Conservation (phyloP, 345 rosid genomes). For the Euphorbia peplus region DNA sequence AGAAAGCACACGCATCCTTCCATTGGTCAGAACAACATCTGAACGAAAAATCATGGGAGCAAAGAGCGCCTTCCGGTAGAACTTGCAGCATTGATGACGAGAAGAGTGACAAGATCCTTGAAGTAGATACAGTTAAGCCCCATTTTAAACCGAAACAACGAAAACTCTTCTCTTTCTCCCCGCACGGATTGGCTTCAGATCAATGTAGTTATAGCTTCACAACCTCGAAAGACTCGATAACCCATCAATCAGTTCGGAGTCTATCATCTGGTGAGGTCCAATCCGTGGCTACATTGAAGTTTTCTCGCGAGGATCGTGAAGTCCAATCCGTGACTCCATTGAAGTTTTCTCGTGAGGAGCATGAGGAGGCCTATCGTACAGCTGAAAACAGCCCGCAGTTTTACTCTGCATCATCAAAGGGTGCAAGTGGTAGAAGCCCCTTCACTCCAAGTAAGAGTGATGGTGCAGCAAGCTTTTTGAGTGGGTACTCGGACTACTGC, state of each 20-base stretch:
- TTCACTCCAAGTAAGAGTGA: constrained; percentile 68
- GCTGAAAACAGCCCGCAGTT: constrained; percentile 78
- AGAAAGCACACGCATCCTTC: constrained; percentile 25
- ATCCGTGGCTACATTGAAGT: constrained; percentile 37
- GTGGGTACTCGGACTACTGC: constrained; percentile 51
- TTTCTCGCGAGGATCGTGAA: constrained; percentile 37
- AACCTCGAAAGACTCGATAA: constrained; percentile 51
- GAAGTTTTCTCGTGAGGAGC: constrained; percentile 36
- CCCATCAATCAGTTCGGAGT: constrained; percentile 42
- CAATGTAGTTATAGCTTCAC: constrained; percentile 40
- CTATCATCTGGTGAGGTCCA: constrained; percentile 58
- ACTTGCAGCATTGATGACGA: constrained; percentile 41
- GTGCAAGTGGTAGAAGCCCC: constrained; percentile 60
- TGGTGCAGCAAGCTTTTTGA: constrained; percentile 64
- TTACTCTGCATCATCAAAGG: constrained; percentile 62
- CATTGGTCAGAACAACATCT: constrained; percentile 33
- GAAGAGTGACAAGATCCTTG: constrained; percentile 64
- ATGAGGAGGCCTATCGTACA: constrained; percentile 47
- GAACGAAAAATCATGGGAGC: constrained; percentile 33
- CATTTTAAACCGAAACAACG: constrained; percentile 41
- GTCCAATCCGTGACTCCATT: constrained; percentile 39
- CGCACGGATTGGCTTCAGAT: constrained; percentile 31
- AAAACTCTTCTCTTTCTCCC: constrained; percentile 47
- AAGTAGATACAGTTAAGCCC: constrained; percentile 57
- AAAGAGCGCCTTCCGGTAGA: constrained; percentile 27